These are phyloP conservation scores for Yamadazyma olivae DNA, from an alignment of 805 yeast species.

Conservation along the genomic window DNA sequence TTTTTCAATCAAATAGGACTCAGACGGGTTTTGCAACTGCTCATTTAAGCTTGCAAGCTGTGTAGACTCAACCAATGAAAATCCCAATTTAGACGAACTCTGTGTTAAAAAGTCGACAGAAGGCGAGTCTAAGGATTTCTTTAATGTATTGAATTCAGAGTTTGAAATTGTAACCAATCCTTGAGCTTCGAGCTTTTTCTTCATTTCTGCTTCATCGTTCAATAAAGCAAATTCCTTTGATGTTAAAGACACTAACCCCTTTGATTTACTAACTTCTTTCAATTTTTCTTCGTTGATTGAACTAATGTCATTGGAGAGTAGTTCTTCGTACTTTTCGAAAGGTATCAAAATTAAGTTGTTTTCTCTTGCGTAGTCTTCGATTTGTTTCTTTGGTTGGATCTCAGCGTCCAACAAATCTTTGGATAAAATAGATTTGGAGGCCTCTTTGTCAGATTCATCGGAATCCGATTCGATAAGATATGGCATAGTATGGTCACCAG, in stretches of 20 bases:
- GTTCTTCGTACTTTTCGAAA: constrained; percentile 28
- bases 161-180: constrained; percentile 34
- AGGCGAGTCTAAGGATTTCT: constrained; percentile 16
- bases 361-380: constrained; percentile 32
- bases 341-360: constrained; percentile 25
- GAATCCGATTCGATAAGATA: constrained; percentile 25
- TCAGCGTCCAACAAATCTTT: constrained; percentile 9
- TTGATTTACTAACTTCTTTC: constrained; percentile 17
- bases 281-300: constrained; percentile 23
- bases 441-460: constrained; percentile 19
- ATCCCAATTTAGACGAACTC: constrained; percentile 17
- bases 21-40: constrained; percentile 18
- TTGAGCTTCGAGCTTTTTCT: constrained; percentile 20
- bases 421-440: constrained; percentile 6
- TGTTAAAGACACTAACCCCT: constrained; percentile 27
- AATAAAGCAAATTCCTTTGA: constrained; percentile 25
- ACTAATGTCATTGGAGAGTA: constrained; percentile 22
- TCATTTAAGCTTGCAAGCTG: constrained; percentile 12
- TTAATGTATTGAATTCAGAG: constrained; percentile 16
- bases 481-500: constrained; percentile 20
- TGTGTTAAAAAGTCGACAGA: constrained; percentile 20
- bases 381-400: constrained; percentile 16
- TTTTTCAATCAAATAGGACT: constrained; percentile 25
- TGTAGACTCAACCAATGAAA: constrained; percentile 15
- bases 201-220: constrained; percentile 33